Evolutionary conservation across 768 basidiomycete species (phyloP), one percentile per base, ranked within the genome.

Genomic region (Lentinula detonsa): DNA sequence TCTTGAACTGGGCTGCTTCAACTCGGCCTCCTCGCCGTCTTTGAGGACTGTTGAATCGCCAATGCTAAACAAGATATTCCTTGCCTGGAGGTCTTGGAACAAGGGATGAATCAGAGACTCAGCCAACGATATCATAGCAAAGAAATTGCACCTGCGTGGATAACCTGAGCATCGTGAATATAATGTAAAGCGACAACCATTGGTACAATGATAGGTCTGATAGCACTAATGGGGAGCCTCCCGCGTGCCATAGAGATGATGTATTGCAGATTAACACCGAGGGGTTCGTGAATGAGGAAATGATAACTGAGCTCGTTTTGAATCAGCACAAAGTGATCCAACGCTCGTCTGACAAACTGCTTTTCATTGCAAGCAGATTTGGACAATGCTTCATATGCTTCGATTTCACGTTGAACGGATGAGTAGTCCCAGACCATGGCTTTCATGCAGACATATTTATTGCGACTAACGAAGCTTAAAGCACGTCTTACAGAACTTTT

Each of bases 361-460:
- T 13, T 21, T 6, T 13, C 45, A 8, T 11, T 46, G 10, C 15
- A 6, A 21, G 6, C 45, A 21, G 6, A 6, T 7, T 7, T 46
- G 13, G 15, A n/a, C 8, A 15, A n/a, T n/a, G 45, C 6, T 46
- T 46, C 15, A 6, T 15, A 15, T 6, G 45, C 45, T 6, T 16
- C n/a, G 21, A 46, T 16, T 56, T 37, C 18, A 28, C 37, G 42
- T 15, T 21, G 16, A 57, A 15, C 39, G 16, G 31, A 15, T 11
- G 55, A 15, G n/a, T 31, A 13, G 23, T 49, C 51, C 4, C 28
- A 15, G 43, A 23, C 40, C 11, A 43, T 23, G 31, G 61, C 33
- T 46, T 64, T 62, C 1, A 64, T 49, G 23, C 61, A 61, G 18
- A 62, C 61, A 46, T 62, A 52, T 21, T 39, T 21, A 37, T 58